Conservation (phyloP, 1,284 basidiomycete species). For the Phenoliferia sp. region DNA sequence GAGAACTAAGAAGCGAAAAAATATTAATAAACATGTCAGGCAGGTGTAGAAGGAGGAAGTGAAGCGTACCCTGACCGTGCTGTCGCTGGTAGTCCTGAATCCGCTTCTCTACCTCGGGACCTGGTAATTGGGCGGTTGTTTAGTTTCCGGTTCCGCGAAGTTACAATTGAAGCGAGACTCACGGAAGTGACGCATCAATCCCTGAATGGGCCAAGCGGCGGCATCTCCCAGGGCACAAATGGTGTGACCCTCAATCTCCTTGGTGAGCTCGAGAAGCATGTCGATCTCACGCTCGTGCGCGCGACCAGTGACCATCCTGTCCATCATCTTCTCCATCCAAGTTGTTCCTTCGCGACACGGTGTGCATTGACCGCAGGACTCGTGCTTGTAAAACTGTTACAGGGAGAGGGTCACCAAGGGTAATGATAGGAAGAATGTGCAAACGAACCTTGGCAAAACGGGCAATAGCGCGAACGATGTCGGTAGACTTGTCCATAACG, state of each 20-base stretch:
- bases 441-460: slow-evolving; percentile 73
- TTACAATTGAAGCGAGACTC: slow-evolving; percentile 32
- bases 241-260: slow-evolving; percentile 81
- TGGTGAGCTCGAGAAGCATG: slow-evolving; percentile 91
- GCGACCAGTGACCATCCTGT: slow-evolving; percentile 75
- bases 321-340: slow-evolving; percentile 99
- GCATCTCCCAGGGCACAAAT: slow-evolving; percentile 97
- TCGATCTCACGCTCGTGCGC: slow-evolving; percentile 92
- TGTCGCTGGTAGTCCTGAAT: slow-evolving; percentile 71
- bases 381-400: slow-evolving; percentile 90
- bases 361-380: slow-evolving; percentile 97
- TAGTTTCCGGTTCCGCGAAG: no score
- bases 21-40: no score
- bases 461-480: slow-evolving; percentile 86
- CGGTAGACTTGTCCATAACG: slow-evolving; percentile 97
- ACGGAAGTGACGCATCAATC: slow-evolving; percentile 90
- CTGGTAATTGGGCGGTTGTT: slow-evolving; percentile 27
- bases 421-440: background rate
- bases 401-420: background rate
- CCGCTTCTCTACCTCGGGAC: slow-evolving; percentile 81
- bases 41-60: no score
- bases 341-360: slow-evolving; percentile 63
- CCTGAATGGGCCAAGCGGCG: slow-evolving; percentile 97
- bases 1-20: no score
- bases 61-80: slow-evolving; percentile 74